phyloP scores from a whole-genome alignment of 176 grass and related monocot genomes.

The Musa schizocarpa region DNA sequence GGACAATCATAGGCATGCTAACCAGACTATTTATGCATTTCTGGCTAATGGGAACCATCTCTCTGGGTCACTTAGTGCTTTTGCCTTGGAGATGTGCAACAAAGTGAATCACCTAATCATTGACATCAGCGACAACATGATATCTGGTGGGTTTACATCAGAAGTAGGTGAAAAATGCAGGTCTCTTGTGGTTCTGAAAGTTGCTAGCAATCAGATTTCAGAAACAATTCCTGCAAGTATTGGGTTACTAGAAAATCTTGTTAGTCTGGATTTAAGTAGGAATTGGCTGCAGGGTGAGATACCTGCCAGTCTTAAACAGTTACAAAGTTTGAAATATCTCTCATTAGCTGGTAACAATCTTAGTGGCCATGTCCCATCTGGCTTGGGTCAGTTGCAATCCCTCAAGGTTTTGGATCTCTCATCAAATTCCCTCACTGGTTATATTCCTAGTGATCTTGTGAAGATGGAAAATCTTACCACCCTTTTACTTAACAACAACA shows the following conservation, averaged over 20 bases:
- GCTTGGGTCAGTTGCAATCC: slow-evolving; percentile 42
- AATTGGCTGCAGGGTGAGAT: slow-evolving; percentile 54
- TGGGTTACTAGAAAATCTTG: slow-evolving; percentile 44
- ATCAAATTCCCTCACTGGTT: slow-evolving; percentile 60
- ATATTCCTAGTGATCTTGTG: slow-evolving; percentile 49
- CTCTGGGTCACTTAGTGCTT: slow-evolving; percentile 42
- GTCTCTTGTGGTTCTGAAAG: slow-evolving; percentile 59
- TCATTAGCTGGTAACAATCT: slow-evolving; percentile 67
- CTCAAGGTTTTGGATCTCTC: slow-evolving; percentile 81
- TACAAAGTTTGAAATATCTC: slow-evolving; percentile 62
- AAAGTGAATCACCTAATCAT: slow-evolving; percentile 41
- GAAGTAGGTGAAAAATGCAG: slow-evolving; percentile 40
- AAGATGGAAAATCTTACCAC: slow-evolving; percentile 38
- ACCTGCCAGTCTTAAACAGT: slow-evolving; percentile 49
- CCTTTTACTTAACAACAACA: slow-evolving; percentile 69
- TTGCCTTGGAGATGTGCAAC: slow-evolving; percentile 56
- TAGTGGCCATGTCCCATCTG: slow-evolving; percentile 49
- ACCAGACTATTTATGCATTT: slow-evolving; percentile 42
- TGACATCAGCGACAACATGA: slow-evolving; percentile 50
- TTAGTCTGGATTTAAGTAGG: slow-evolving; percentile 56
- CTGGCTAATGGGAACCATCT: slow-evolving; percentile 54
- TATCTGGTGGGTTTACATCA: slow-evolving; percentile 45
- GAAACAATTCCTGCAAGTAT: slow-evolving; percentile 60
- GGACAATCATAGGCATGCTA: slow-evolving; percentile 36
- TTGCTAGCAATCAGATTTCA: slow-evolving; percentile 62